phyloP scores from a whole-genome alignment of 1,139 yeast genomes.

The Waltiozyma sp. region DNA sequence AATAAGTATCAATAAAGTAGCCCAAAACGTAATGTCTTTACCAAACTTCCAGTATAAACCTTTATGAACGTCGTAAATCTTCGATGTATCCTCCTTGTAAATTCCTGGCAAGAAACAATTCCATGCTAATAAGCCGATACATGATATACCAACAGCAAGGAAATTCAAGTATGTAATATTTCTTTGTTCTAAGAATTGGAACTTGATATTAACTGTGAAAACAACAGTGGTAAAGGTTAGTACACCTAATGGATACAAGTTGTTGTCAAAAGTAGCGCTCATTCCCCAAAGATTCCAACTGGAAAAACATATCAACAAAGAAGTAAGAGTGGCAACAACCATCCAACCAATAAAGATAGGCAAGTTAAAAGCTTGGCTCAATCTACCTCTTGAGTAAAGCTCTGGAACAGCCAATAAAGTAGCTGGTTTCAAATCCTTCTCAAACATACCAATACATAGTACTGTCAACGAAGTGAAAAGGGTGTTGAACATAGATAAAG shows the following conservation, averaged over 20 bases:
- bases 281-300: slow-evolving; percentile 62
- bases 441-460: slow-evolving; percentile 88
- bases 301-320: slow-evolving; percentile 60
- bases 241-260: slow-evolving; percentile 75
- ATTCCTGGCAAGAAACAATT: slow-evolving; percentile 63
- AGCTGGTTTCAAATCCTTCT: slow-evolving; percentile 79
- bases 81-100: slow-evolving; percentile 44
- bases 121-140: slow-evolving; percentile 86
- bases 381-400: slow-evolving; percentile 67
- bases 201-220: slow-evolving; percentile 62
- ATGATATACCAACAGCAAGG: slow-evolving; percentile 61
- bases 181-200: slow-evolving; percentile 78
- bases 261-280: slow-evolving; percentile 54
- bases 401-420: slow-evolving; percentile 90
- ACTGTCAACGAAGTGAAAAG: slow-evolving; percentile 90
- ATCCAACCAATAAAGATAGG: slow-evolving; percentile 69
- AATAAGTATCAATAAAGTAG: slow-evolving; percentile 45
- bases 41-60: slow-evolving; percentile 71
- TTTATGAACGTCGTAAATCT: slow-evolving; percentile 62
- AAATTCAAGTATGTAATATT: slow-evolving; percentile 54
- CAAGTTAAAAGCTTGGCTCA: slow-evolving; percentile 66
- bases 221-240: slow-evolving; percentile 63
- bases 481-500: slow-evolving; percentile 93
- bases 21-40: slow-evolving; percentile 77
- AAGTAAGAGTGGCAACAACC: slow-evolving; percentile 61